Evolutionary conservation across 1,139 yeast genomes (phyloP), one percentile per base, ranked within the genome.

Genomic region (Lodderomyces orthopsilosis): DNA sequence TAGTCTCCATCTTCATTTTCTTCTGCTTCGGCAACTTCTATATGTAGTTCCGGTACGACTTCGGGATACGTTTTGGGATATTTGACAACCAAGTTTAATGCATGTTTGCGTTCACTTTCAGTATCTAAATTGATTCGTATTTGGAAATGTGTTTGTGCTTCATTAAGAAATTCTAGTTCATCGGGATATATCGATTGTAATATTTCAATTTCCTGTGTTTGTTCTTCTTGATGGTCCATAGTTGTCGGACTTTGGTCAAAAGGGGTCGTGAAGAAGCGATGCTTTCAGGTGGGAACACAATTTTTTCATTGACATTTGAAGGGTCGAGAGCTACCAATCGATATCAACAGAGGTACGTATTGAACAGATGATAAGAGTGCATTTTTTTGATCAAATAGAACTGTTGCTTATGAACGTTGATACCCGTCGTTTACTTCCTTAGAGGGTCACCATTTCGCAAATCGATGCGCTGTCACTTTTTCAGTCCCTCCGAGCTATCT

Each of bases 161-260:
- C 58, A 33, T 39, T 39, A 2, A 39, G 32, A 36, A 65, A 59
- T 19, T 54, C 59, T 35, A 93, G 65, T 61, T 93, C 98, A 61
- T 90, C 97, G 2, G 98, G 98, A 59, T 91, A 93, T 46, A 93
- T 93, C 19, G 95, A 84, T 61, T 87, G 84, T 48, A 93, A 74
- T 34, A 90, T 89, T 62, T 87, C 95, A 37, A 88, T 63, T 59
- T 88, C 96, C 62, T 87, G 93, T 32, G 58, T 59, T 57, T 87
- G 95, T 60, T 87, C 95, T 61, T 85, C 94, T 41, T 63, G 57
- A 46, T 81, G 76, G 53, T 84, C 89, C 95, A 86, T 86, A 12
- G 19, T 30, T 5, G 12, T 4, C 19, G 5, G 18, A n/a, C n/a
- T n/a, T n/a, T n/a, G n/a, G n/a, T n/a, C n/a, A n/a, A 5, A 26